Conservation (phyloP, 768 basidiomycete species). For the Psilocybe tampanensis region DNA sequence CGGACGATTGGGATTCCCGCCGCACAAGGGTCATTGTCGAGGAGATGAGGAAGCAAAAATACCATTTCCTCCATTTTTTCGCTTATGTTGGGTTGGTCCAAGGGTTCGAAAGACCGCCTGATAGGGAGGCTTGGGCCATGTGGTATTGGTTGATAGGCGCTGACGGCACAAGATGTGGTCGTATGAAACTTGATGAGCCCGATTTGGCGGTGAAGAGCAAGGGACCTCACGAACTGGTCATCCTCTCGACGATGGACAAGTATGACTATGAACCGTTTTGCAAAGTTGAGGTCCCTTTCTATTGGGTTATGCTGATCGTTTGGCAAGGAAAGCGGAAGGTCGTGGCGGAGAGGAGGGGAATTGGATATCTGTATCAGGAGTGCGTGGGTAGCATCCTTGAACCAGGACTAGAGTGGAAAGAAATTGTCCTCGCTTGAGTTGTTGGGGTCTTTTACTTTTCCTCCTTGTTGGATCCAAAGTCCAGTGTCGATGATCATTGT, state of each 20-base stretch:
- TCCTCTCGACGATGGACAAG: neutral
- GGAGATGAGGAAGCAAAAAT: neutral
- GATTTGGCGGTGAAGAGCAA: neutral
- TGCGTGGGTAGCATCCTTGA: neutral
- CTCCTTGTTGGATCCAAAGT: no score
- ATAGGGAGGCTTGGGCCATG: no score
- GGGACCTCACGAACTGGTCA: neutral
- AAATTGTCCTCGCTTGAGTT: conserved; percentile 4
- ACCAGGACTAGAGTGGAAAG: conserved; percentile 1
- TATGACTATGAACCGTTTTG: no score
- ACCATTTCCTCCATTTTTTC: conserved; percentile 3
- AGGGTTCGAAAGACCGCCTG: neutral
- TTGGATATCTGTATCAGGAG: conserved; percentile 1
- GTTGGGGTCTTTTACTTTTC: no score
- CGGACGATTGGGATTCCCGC: neutral
- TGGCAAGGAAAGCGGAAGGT: neutral
- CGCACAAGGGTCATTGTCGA: neutral
- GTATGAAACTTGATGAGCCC: neutral
- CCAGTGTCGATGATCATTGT: no score
- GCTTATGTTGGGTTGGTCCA: neutral
- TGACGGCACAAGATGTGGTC: neutral
- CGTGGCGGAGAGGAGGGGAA: conserved; percentile 2
- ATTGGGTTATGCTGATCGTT: conserved; percentile 6
- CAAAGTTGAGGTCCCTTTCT: no score
- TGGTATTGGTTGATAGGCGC: neutral